Conservation (phyloP, 495 filamentous ascomycete genomes). For the Hamigera avellanea region DNA sequence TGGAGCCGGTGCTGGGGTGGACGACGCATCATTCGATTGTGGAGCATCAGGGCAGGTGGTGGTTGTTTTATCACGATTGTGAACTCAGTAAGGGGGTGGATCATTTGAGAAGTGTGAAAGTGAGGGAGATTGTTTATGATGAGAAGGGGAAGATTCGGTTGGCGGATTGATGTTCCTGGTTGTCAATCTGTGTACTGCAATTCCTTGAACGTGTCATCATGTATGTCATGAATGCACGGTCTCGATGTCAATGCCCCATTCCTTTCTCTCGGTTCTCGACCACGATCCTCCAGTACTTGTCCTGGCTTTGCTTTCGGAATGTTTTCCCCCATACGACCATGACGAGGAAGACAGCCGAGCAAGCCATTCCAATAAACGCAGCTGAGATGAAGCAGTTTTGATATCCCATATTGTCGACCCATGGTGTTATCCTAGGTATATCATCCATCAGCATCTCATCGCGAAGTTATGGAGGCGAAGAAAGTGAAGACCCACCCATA, state of each 20-base stretch:
- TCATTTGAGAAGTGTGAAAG: slow-evolving; percentile 58
- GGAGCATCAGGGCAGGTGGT: slow-evolving; percentile 59
- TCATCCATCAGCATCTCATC: neutral
- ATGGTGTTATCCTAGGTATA: slow-evolving; percentile 45
- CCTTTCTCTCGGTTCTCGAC: slow-evolving; percentile 27
- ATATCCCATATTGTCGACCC: slow-evolving; percentile 46
- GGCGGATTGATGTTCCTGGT: slow-evolving; percentile 4
- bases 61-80: slow-evolving; percentile 63
- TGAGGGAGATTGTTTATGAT: slow-evolving; percentile 62
- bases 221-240: too few relatives aligned
- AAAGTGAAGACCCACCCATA: slow-evolving; percentile 46
- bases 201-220: too few relatives aligned
- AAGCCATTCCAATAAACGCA: slow-evolving; percentile 46
- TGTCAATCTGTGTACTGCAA: too few relatives aligned
- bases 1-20: slow-evolving; percentile 68
- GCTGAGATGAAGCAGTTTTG: slow-evolving; percentile 55
- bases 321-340: slow-evolving; percentile 45
- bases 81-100: slow-evolving; percentile 47
- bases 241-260: slow-evolving; percentile 28
- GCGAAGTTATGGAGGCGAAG: too few relatives aligned
- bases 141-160: slow-evolving; percentile 43
- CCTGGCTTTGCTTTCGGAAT: slow-evolving; percentile 24
- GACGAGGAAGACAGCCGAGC: slow-evolving; percentile 38
- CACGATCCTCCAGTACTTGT: slow-evolving; percentile 32
- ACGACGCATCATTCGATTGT: slow-evolving; percentile 72